Evolutionary conservation across 2,329 filamentous ascomycete genomes (phyloP), one percentile per base, ranked within the genome.

Genomic region (Fusarium ramigenum): DNA sequence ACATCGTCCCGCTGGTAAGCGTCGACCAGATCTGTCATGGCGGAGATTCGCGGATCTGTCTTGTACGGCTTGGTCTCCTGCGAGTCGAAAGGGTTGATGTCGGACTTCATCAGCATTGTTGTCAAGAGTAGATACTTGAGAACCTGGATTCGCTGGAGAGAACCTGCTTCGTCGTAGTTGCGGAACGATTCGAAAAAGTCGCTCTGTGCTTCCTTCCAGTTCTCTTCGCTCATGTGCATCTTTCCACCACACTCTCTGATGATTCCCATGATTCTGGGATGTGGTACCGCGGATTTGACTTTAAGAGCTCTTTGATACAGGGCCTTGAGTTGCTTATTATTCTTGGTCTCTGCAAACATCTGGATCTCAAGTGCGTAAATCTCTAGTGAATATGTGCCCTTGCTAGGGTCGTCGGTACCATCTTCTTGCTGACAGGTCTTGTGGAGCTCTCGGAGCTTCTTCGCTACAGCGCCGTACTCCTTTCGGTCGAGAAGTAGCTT

Each of bases 181-280:
- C 95, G 93, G 86, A 99, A 99, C 2, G 96, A 97, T 82, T 99
- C 96, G 82, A 98, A 98, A 83, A 99, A 99, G 85, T 98, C 96
- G 77, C 92, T 96, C 83, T 98, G 95, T 2, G 96, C 96, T 79
- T 95, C 94, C 81, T 96, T 94, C 96, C 96, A 99, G 82, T 98
- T 98, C 85, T 98, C 96, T 87, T 99, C 96, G 82, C 93, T 96
- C 96, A 99, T 98, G 85, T 98, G 95, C 96, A 99, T 99, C 87
- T 99, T 99, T 77, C 96, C 96, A 78, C 96, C 96, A 81, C 96
- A 99, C 85, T 99, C 96, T 61, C 96, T 93, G 80, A 99, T 99
- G 81, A 99, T 96, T 58, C 96, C 96, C 94, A 98, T 98, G 81
- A 99, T 97, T 84, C 97, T 97, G 66, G 96, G 96, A 84, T 99